These are phyloP conservation scores for Brassica rapa DNA, from an alignment of 345 rosid species.

Conservation along the genomic window DNA sequence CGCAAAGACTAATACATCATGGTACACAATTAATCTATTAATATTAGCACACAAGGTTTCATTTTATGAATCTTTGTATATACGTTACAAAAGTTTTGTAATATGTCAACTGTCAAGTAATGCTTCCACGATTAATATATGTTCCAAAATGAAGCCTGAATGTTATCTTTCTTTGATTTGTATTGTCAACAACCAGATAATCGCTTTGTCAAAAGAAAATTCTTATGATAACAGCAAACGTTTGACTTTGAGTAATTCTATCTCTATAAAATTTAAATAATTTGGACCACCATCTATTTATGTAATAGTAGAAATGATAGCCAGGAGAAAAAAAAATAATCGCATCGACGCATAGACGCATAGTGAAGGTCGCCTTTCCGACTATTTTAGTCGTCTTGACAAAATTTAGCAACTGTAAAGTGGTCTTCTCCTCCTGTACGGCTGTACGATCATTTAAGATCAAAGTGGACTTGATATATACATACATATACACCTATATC, in stretches of 20 bases:
- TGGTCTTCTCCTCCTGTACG: not conserved
- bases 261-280: not conserved
- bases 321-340: too few species aligned
- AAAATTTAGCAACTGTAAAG: slow-evolving; percentile 35
- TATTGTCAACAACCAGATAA: not conserved
- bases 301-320: too few species aligned
- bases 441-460: slow-evolving; percentile 19
- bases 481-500: not conserved
- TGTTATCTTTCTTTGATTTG: not conserved
- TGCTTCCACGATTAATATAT: slow-evolving; percentile 11
- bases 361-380: slow-evolving; percentile 13
- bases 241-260: not conserved
- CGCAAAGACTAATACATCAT: too few species aligned
- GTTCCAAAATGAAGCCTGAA: not conserved
- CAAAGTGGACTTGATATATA: slow-evolving; percentile 19
- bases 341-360: too few species aligned
- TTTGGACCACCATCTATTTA: not conserved
- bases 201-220: not conserved
- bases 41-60: not conserved
- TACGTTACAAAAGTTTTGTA: not conserved
- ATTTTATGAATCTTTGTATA: not conserved
- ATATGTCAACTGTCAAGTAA: slow-evolving; percentile 3
- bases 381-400: slow-evolving; percentile 8
- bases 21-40: too few species aligned
- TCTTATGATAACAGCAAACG: not conserved